phyloP scores from a whole-genome alignment of 2,329 filamentous ascomycete species.

The Aspergillus sp. region DNA sequence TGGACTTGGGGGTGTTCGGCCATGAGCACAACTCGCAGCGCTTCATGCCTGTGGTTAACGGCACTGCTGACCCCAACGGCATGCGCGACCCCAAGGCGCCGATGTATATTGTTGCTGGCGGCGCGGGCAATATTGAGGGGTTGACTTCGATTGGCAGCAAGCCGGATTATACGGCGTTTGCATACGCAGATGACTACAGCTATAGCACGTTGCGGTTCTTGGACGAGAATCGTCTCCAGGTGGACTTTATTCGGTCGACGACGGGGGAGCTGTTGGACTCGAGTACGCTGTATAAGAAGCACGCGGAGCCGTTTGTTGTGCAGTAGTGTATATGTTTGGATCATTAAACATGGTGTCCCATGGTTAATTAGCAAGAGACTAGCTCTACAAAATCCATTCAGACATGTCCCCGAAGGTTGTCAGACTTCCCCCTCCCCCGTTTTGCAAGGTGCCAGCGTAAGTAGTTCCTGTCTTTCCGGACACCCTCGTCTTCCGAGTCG shows the following conservation, averaged over 20 bases:
- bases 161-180: slow-evolving; percentile 40
- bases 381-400: not conserved
- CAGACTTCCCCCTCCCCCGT: not conserved
- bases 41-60: slow-evolving; percentile 37
- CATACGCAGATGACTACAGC: slow-evolving; percentile 45
- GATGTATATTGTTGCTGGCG: slow-evolving; percentile 57
- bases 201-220: slow-evolving; percentile 51
- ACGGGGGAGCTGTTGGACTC: slow-evolving; percentile 51
- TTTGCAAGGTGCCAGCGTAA: not conserved
- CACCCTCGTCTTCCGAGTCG: not conserved
- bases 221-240: slow-evolving; percentile 45
- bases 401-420: not conserved
- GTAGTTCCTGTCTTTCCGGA: not conserved
- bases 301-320: slow-evolving; percentile 46
- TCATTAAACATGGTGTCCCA: too few relatives aligned
- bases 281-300: slow-evolving; percentile 50
- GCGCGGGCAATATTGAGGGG: slow-evolving; percentile 57
- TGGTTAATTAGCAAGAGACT: not conserved
- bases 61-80: slow-evolving; percentile 41
- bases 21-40: slow-evolving; percentile 60
- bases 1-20: slow-evolving; percentile 57
- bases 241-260: slow-evolving; percentile 51
- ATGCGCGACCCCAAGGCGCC: slow-evolving; percentile 53
- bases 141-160: slow-evolving; percentile 43
- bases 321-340: slow-evolving; percentile 39